Conservation (phyloP, 306 rosid species). For the Vigna radiata region DNA sequence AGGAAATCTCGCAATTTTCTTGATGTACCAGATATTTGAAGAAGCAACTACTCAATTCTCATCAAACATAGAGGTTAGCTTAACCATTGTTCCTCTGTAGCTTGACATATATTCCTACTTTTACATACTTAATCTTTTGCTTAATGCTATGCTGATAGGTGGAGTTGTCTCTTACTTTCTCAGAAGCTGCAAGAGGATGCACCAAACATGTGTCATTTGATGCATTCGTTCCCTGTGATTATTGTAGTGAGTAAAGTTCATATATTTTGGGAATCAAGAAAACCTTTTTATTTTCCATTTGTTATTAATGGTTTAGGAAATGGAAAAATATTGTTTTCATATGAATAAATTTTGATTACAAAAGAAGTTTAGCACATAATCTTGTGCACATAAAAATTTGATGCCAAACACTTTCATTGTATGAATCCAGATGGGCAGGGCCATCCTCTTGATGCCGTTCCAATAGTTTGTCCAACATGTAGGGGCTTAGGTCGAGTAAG, state of each 20-base stretch:
- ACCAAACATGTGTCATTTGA: slow-evolving; percentile 72
- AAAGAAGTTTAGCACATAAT: background rate
- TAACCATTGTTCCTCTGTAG: slow-evolving; percentile 30
- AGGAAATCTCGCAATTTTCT: slow-evolving; percentile 45
- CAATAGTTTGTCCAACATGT: slow-evolving; percentile 83
- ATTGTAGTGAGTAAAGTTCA: slow-evolving; percentile 72
- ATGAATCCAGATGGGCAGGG: slow-evolving; percentile 82
- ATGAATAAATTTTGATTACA: background rate
- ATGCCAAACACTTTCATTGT: slow-evolving; percentile 29
- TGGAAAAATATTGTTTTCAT: slow-evolving; percentile 35
- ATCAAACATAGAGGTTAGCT: slow-evolving; percentile 77
- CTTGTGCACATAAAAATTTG: slow-evolving; percentile 1
- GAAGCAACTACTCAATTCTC: slow-evolving; percentile 61
- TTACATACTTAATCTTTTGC: slow-evolving; percentile 41
- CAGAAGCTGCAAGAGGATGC: slow-evolving; percentile 91
- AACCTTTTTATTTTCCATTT: slow-evolving; percentile 15
- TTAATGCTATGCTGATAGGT: slow-evolving; percentile 59
- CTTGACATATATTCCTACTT: slow-evolving; percentile 33
- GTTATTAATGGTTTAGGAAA: slow-evolving; percentile 22
- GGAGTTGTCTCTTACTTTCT: slow-evolving; percentile 72
- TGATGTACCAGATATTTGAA: slow-evolving; percentile 82
- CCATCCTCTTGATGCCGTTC: slow-evolving; percentile 69
- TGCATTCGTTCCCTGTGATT: slow-evolving; percentile 80
- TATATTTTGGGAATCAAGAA: slow-evolving; percentile 35
- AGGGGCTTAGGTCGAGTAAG: slow-evolving; percentile 97